Percentiles rank a stretch among this genome's conserved stretches.
Conservation (phyloP, 2,329 filamentous ascomycete species). For the Apiospora koreana region DNA sequence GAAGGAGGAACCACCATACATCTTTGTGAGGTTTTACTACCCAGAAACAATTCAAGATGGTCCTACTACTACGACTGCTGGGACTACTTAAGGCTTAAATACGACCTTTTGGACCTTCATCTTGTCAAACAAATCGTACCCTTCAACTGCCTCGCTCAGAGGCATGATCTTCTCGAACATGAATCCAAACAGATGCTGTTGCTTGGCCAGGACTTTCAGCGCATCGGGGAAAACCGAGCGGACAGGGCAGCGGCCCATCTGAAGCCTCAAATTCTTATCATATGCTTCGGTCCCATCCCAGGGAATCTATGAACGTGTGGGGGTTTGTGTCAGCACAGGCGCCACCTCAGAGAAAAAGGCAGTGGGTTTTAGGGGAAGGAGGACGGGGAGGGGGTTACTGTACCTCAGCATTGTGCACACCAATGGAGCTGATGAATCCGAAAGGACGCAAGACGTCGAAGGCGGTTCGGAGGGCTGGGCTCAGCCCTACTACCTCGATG, state of each 20-base stretch:
- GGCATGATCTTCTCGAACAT: conserved; percentile 79
- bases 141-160: conserved; percentile 64
- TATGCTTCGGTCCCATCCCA: conserved; percentile 17
- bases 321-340: conserved; percentile 22
- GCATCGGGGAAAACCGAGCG: conserved; percentile 17
- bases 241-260: conserved; percentile 78
- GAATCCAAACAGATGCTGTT: conserved; percentile 48
- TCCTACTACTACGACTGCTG: not conserved
- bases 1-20: not conserved
- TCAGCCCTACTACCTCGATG: conserved; percentile 75
- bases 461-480: conserved; percentile 67
- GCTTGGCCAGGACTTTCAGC: conserved; percentile 16
- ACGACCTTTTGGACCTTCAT: conserved; percentile 76
- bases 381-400: conserved; percentile 19
- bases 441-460: conserved; percentile 73
- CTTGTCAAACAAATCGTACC: conserved; percentile 71
- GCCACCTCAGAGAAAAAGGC: not conserved
- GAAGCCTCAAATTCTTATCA: conserved; percentile 70
- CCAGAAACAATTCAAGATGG: not conserved
- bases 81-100: conserved; percentile 51
- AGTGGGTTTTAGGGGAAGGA: not conserved
- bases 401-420: conserved; percentile 74
- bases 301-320: conserved; percentile 52
- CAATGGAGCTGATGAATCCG: conserved; percentile 73
- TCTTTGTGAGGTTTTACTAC: not conserved